phyloP scores from a whole-genome alignment of 371 early-diverging fungal genomes.

The Rhizopus sp. region DNA sequence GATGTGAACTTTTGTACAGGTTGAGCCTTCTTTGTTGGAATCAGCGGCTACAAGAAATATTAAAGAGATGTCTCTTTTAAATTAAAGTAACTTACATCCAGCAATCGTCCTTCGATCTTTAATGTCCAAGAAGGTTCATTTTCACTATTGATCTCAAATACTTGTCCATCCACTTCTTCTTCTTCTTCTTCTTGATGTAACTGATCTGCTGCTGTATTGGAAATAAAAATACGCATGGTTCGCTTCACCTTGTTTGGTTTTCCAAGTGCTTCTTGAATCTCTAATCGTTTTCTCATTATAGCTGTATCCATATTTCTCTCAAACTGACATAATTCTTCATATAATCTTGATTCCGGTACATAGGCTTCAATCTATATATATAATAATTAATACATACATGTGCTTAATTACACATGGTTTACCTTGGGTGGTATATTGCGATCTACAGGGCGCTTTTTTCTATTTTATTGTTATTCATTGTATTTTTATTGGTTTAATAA shows the following conservation, averaged over 20 bases:
- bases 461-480: slow-evolving; percentile 15
- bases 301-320: slow-evolving; percentile 88
- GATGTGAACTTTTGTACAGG: slow-evolving; percentile 82
- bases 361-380: slow-evolving; percentile 73
- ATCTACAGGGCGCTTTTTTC: slow-evolving; percentile 65
- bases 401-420: neutral
- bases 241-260: slow-evolving; percentile 74
- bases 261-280: slow-evolving; percentile 82
- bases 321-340: slow-evolving; percentile 80
- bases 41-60: slow-evolving; percentile 41
- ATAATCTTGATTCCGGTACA: slow-evolving; percentile 91
- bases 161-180: slow-evolving; percentile 39
- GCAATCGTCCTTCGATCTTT: slow-evolving; percentile 85
- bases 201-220: slow-evolving; percentile 86
- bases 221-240: slow-evolving; percentile 86
- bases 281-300: slow-evolving; percentile 86
- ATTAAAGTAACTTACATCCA: slow-evolving; percentile 57
- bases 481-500: neutral
- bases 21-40: slow-evolving; percentile 63
- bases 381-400: neutral
- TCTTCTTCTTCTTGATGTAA: slow-evolving; percentile 44
- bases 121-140: slow-evolving; percentile 91
- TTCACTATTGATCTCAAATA: slow-evolving; percentile 49
- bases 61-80: neutral
- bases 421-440: slow-evolving; percentile 60